A percentile compares a stretch with the other conserved stretches of the same genome.
Evolutionary conservation across 2,329 filamentous ascomycete genomes (phyloP).

Genomic region (Monilinia fructicola): DNA sequence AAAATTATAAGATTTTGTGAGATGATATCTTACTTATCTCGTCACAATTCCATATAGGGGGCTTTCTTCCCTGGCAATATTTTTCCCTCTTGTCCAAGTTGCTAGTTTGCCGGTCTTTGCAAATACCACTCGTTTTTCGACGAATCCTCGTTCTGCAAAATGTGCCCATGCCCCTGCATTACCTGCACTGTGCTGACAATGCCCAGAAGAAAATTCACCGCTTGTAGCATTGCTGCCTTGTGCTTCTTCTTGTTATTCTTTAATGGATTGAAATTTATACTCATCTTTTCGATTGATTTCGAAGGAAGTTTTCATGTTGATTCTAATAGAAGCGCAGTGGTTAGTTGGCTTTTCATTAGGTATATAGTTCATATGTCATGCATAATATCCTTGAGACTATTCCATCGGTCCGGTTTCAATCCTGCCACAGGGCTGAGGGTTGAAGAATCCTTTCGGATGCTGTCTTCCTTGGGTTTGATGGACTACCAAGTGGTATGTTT

Average conservation of each 20-base stretch:
- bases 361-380: conserved; percentile 10
- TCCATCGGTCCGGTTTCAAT: neutral
- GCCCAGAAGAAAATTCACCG: neutral
- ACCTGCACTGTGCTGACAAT: conserved; percentile 19
- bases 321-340: neutral
- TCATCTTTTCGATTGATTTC: neutral
- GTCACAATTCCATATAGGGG: neutral
- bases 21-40: conserved; percentile 1
- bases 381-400: neutral
- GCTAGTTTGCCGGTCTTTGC: neutral
- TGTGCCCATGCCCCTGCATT: neutral
- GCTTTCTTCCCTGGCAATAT: neutral
- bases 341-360: neutral
- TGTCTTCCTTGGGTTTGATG: neutral
- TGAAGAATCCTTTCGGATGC: neutral
- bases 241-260: neutral
- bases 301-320: neutral
- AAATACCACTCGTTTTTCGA: neutral
- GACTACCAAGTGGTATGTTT: neutral
- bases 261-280: no score
- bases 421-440: conserved; percentile 5
- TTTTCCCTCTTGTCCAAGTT: neutral
- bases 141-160: conserved; percentile 5
- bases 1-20: neutral
- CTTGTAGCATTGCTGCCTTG: neutral